phyloP scores from a whole-genome alignment of 768 basidiomycete species.

The Albatrellus ellisii region DNA sequence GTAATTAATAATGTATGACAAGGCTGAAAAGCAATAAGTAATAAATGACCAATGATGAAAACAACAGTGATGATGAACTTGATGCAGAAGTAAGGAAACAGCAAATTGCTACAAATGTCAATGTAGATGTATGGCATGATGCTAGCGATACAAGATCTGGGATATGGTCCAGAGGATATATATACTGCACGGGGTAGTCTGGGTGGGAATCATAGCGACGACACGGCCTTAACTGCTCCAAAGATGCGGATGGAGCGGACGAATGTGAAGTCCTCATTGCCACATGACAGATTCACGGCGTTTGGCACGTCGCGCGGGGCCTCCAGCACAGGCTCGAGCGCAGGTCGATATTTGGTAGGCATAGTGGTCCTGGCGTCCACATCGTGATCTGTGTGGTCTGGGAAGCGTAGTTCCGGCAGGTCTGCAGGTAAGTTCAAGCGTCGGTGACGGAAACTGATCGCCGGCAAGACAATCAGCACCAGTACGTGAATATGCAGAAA shows the following conservation, averaged over 20 bases:
- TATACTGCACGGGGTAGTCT: not conserved
- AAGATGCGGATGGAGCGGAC: slow-evolving; percentile 11
- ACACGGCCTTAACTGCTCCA: slow-evolving; percentile 7
- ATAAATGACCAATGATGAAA: no score
- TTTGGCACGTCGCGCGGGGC: not conserved
- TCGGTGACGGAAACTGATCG: slow-evolving; percentile 45
- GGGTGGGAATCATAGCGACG: not conserved
- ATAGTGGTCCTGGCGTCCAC: slow-evolving; percentile 1
- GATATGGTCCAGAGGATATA: no score
- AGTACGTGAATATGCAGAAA: slow-evolving; percentile 4
- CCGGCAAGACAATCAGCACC: slow-evolving; percentile 2
- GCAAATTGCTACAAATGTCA: no score
- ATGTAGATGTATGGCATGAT: no score
- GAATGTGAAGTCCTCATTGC: slow-evolving; percentile 10
- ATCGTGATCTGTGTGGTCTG: slow-evolving; percentile 3
- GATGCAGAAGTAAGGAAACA: no score
- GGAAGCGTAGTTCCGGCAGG: slow-evolving; percentile 12
- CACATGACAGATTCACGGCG: slow-evolving; percentile 1
- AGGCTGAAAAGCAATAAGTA: no score
- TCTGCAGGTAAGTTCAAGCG: slow-evolving; percentile 60
- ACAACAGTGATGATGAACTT: no score
- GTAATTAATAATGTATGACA: no score
- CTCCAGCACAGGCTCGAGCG: slow-evolving; percentile 1
- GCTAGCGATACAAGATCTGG: no score
- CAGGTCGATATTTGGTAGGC: not conserved